phyloP scores from a whole-genome alignment of 1,284 basidiomycete species.

The Golubevia pallescens region DNA sequence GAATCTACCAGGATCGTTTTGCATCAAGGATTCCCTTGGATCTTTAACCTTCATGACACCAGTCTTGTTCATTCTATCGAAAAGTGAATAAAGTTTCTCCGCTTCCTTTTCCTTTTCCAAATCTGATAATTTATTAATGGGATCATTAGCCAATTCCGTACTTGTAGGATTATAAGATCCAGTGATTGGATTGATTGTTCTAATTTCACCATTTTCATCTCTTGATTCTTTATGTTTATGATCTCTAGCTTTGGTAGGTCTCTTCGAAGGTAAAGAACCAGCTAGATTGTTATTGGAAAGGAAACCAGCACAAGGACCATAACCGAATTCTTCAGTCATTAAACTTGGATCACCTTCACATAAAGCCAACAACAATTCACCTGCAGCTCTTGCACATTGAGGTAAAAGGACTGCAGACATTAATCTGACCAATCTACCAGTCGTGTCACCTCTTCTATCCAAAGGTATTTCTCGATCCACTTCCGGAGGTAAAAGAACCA shows the following conservation, averaged over 20 bases:
- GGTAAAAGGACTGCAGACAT: conserved; percentile 35
- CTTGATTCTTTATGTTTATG: background rate
- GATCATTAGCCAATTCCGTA: conserved; percentile 25
- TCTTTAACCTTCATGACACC: conserved; percentile 39
- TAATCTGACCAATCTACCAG: conserved; percentile 34
- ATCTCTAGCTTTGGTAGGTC: too few species aligned
- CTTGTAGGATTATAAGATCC: conserved; percentile 32
- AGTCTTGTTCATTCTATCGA: conserved; percentile 41
- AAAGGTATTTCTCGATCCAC: conserved; percentile 28
- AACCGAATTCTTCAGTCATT: conserved; percentile 40
- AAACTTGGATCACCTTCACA: conserved; percentile 25
- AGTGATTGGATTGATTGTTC: conserved; percentile 42
- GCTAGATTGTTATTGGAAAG: conserved; percentile 23
- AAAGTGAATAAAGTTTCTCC: conserved; percentile 42
- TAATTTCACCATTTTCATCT: conserved; percentile 8
- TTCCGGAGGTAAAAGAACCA: conserved; percentile 9
- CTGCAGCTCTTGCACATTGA: conserved; percentile 29
- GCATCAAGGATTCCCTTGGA: conserved; percentile 15
- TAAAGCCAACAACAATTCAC: conserved; percentile 38
- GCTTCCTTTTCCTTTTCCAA: conserved; percentile 49
- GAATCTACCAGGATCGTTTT: conserved; percentile 23
- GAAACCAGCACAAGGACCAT: conserved; percentile 52
- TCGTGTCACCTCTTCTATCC: conserved; percentile 32
- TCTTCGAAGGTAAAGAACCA: conserved; percentile 23
- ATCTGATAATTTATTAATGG: conserved; percentile 31